Evolutionary conservation across 129 eudicot genomes (phyloP), one percentile per base, ranked within the genome.

Genomic region (Gnaphalium uliginosum): DNA sequence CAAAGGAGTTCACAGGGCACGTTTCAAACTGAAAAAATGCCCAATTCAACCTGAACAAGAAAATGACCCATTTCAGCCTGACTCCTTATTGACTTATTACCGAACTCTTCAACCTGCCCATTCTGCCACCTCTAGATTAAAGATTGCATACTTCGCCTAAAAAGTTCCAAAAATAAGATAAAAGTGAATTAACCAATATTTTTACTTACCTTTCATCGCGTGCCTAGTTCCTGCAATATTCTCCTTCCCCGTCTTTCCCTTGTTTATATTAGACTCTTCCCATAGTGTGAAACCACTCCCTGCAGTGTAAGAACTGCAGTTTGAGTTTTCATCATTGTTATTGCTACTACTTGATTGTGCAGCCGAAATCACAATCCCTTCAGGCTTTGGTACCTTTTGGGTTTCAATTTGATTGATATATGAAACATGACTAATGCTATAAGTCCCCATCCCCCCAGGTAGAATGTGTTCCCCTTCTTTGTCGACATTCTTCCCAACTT

Each of bases 211-310:
- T 89, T 83, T 82, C 22, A 75, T 65, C 23, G 67, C 78, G 33
- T 88, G 89, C 83, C 78, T 83, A 66, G 82, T 86, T 19, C 76
- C 86, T 23, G 62, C 57, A 88, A 63, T 69, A 86, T 87, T 92
- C 92, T 92, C 98, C 96, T 88, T 93, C 93, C 97, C 86, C 39
- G 91, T 81, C 90, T 90, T 86, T 88, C 96, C 98, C 96, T 90
- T 87, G 74, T 76, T 89, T 29, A 72, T 75, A 5, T 78, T 82
- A 68, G 97, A 87, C 58, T 93, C 97, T 68, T 87, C 97, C 96
- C 91, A 93, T 75, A 90, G 66, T 5, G 89, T 83, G 81, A 93
- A 93, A 79, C 91, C 91, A 86, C 95, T 81, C 72, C 95, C 98
- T 41, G 48, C 48, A 6, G 89, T 59, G 73, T 89, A 86, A 56